Conservation (phyloP, 495 filamentous ascomycete genomes). For the Tuber aestivum region DNA sequence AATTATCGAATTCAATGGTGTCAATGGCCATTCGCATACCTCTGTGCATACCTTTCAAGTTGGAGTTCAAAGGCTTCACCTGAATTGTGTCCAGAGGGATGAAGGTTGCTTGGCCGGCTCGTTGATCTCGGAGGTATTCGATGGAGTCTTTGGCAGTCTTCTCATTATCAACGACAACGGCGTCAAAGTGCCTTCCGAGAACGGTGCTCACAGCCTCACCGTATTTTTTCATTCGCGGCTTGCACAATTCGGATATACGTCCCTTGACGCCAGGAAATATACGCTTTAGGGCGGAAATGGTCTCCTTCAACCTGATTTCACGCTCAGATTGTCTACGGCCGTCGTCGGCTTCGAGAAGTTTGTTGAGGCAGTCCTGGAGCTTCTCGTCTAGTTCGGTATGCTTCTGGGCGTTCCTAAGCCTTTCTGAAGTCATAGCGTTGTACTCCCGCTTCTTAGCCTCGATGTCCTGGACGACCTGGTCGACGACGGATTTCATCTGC, state of each 20-base stretch:
- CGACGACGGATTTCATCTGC: constrained; percentile 54
- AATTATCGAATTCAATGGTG: constrained; percentile 86
- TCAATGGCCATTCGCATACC: constrained; percentile 88
- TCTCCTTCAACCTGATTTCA: constrained; percentile 68
- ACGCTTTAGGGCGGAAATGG: constrained; percentile 76
- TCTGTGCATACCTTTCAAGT: constrained; percentile 78
- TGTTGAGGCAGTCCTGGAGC: constrained; percentile 68
- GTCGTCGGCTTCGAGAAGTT: constrained; percentile 74
- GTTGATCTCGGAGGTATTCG: constrained; percentile 84
- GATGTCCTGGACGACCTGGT: constrained; percentile 67
- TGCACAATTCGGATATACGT: constrained; percentile 84
- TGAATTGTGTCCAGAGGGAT: constrained; percentile 96
- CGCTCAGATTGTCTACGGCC: constrained; percentile 76
- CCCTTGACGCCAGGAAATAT: constrained; percentile 89
- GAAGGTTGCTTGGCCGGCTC: constrained; percentile 77
- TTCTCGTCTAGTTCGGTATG: constrained; percentile 88
- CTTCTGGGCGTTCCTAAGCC: constrained; percentile 67
- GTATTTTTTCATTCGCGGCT: constrained; percentile 92
- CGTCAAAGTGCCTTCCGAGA: constrained; percentile 85
- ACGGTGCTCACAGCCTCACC: constrained; percentile 88
- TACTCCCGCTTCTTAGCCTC: constrained; percentile 84
- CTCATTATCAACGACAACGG: constrained; percentile 92
- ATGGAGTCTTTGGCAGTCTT: constrained; percentile 93
- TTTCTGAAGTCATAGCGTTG: constrained; percentile 77
- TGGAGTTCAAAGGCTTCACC: constrained; percentile 78